Evolutionary conservation across 345 rosid species (phyloP), one percentile per base, ranked within the genome.

Genomic region (Zanthoxylum bungeanum): DNA sequence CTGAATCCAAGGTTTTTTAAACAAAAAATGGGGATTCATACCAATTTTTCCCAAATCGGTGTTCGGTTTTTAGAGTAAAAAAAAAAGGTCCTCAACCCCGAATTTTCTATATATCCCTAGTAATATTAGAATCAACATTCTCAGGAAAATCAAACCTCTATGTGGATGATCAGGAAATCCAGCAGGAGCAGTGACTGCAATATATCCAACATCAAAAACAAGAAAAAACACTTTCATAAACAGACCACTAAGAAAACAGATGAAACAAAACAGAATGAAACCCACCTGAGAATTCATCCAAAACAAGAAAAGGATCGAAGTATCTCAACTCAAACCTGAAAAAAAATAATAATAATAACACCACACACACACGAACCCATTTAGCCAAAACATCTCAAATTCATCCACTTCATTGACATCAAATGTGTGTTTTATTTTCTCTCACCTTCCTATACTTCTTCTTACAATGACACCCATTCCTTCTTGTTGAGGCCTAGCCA

Each of bases 131-230:
- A n/a, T 21, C 5, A 58, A 66, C 9, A n/a, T 39, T 65, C 63
- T 22, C 2, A 36, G 34, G 67, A 68, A 61, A 79, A 65, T 24
- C 82, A 63, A 53, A 91, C 98, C 98, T 93, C 96, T 89, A 27
- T 93, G 98, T 47, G 98, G 98, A 79, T 93, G 98, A 79, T 93
- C 98, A 59, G 93, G 97, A 77, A 93, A 93, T 60, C 98, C 98
- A 60, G 93, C 85, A 30, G 97, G 97, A 53, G 93, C 87, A 60
- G 92, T 83, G 34, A 86, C 98, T 91, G 90, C 11, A 82, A 64
- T 5, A 63, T 12, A 51, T 67, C 34, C 30, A 60, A n/a, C 24
- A 33, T 58, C 9, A 58, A 71, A 64, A 69, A 17, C 64, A 31
- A 60, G 53, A 42, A 30, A n/a, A 73, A 22, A 36, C 21, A 14